These are phyloP conservation scores for Gardenia jasminoides DNA, from an alignment of 257 asterid genomes.

Conservation along the genomic window DNA sequence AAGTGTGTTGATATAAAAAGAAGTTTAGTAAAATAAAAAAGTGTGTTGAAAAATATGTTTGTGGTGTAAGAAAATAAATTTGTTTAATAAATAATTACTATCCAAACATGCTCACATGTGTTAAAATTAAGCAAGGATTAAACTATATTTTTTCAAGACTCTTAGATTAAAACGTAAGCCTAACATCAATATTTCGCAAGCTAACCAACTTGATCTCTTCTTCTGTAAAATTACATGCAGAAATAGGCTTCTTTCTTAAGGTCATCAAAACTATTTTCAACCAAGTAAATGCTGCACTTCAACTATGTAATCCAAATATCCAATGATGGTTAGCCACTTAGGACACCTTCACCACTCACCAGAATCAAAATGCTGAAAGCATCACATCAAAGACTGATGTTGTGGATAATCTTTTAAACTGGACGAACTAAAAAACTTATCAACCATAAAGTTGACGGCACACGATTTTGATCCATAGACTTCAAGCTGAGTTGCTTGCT, in stretches of 20 bases:
- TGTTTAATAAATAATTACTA: too few species aligned
- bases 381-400: not conserved
- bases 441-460: not conserved
- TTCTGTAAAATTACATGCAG: not conserved
- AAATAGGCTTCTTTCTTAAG: not conserved
- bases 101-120: too few species aligned
- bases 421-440: not conserved
- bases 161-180: constrained; percentile 6
- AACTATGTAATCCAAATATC: not conserved
- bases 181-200: constrained; percentile 9
- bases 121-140: too few species aligned
- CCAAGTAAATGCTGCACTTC: not conserved
- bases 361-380: not conserved
- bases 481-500: not conserved
- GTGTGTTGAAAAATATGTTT: too few species aligned
- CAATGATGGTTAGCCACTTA: not conserved
- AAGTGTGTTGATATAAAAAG: too few species aligned
- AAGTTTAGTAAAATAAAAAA: too few species aligned
- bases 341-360: not conserved
- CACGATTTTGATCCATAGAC: not conserved
- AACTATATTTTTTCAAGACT: too few species aligned
- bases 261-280: not conserved
- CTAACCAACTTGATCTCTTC: not conserved
- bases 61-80: too few species aligned
- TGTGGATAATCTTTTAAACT: not conserved